Percentiles rank a stretch among this genome's conserved stretches.
These are phyloP conservation scores for Porphyrellus cyaneotinctus DNA, from an alignment of 768 basidiomycete genomes.

Conservation along the genomic window DNA sequence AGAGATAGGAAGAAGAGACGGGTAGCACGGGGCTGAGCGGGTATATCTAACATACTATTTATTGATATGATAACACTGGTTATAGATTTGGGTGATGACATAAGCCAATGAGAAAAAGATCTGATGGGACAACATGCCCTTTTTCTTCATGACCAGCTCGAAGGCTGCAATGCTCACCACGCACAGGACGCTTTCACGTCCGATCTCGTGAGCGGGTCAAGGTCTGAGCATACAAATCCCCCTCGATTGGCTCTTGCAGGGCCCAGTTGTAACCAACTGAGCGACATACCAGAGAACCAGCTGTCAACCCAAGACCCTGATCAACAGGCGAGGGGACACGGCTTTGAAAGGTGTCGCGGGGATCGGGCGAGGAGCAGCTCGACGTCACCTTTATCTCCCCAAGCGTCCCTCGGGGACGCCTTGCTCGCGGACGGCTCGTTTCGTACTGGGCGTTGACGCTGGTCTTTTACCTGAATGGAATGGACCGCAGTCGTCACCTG, in stretches of 20 bases:
- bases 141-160: slow-evolving; percentile 29
- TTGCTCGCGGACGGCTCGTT: background rate
- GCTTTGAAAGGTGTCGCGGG: slow-evolving; percentile 52
- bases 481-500: background rate
- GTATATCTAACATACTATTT: no score
- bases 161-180: slow-evolving; percentile 68
- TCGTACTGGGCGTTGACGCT: background rate
- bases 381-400: slow-evolving; percentile 10
- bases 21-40: slow-evolving; percentile 8
- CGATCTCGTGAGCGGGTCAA: slow-evolving; percentile 65
- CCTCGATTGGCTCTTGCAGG: slow-evolving; percentile 58
- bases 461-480: background rate
- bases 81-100: no score
- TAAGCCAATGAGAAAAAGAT: no score
- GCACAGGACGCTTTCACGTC: slow-evolving; percentile 37
- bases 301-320: slow-evolving; percentile 40
- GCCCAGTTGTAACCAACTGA: slow-evolving; percentile 51
- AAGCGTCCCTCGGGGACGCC: slow-evolving; percentile 5
- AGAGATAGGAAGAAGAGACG: slow-evolving; percentile 31
- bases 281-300: slow-evolving; percentile 64
- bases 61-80: no score
- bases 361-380: slow-evolving; percentile 39
- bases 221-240: slow-evolving; percentile 67
- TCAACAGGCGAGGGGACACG: slow-evolving; percentile 9
- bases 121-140: no score